Evolutionary conservation across 2,329 filamentous ascomycete genomes (phyloP), one percentile per base, ranked within the genome.

Genomic region (Fusarium concolor): DNA sequence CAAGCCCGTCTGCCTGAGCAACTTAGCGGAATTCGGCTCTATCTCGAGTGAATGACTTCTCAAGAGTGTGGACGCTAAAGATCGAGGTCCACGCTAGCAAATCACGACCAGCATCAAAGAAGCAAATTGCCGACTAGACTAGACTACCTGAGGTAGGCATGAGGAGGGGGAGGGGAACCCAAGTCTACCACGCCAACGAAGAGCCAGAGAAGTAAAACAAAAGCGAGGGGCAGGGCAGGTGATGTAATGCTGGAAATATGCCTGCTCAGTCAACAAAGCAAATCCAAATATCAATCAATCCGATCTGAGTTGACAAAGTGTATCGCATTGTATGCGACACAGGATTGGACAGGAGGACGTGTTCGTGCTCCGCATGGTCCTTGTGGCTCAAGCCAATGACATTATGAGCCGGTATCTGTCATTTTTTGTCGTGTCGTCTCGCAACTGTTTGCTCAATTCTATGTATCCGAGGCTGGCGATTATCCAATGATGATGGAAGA

Each of bases 21-120:
- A 33, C 17, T 22, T 46, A 54, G 55, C 55, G 50, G 12, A 49
- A 29, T 26, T 41, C 47, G 28, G 53, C 15, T 38, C 38, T 65
- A 56, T 44, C 56, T 50, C 45, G 52, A 67, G 53, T 50, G 45
- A 47, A 53, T 33, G 57, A 49, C 63, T 54, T 29, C 35, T 56
- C 28, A 22, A 56, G 50, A 60, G 50, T 50, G 51, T 42, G 33
- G 56, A 67, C 58, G 52, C 70, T 62, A 67, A 57, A 64, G 43
- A 54, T 49, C 37, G 46, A 62, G 18, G 22, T 47, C 43, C 56
- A 67, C 69, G 65, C 70, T 72, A 72, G 56, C 33, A 57, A 31
- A n/a, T 49, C 49, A 52, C 42, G 46, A 20, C 41, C 53, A 68
- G 51, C 37, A 44, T 68, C 29, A 60, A 65, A 70, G 53, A 61